Evolutionary conservation across 257 asterid species (phyloP).

Genomic region (Lycium ferocissimum): DNA sequence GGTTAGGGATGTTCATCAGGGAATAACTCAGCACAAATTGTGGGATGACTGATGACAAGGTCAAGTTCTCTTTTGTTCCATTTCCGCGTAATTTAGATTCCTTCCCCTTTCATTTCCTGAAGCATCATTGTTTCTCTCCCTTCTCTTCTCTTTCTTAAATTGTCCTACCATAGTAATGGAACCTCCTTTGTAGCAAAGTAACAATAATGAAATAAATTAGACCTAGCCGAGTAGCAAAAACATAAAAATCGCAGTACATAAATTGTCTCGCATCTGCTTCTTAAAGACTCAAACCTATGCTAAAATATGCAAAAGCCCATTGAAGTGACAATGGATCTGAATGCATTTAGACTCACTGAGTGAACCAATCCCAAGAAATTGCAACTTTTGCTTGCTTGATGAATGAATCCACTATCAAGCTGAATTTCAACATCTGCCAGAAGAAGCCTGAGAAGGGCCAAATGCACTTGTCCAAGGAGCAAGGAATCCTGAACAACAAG

Average conservation of each 20-base stretch:
- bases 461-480: constrained; percentile 88
- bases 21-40: not conserved
- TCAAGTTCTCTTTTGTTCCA: constrained; percentile 18
- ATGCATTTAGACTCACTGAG: constrained; percentile 61
- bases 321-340: constrained; percentile 11
- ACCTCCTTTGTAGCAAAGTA: constrained; percentile 16
- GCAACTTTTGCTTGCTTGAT: constrained; percentile 78
- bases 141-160: not conserved
- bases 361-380: constrained; percentile 76
- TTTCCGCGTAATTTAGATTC: not conserved
- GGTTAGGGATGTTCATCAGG: not conserved
- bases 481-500: constrained; percentile 70
- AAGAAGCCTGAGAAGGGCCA: constrained; percentile 79
- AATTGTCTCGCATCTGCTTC: not conserved
- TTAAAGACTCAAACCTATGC: constrained; percentile 15
- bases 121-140: constrained; percentile 19
- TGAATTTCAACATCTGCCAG: constrained; percentile 72
- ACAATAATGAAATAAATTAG: constrained; percentile 2
- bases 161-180: constrained; percentile 21
- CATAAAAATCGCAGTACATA: not conserved
- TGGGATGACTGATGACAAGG: constrained; percentile 15
- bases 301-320: constrained; percentile 21
- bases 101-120: constrained; percentile 1
- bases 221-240: not conserved
- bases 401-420: constrained; percentile 54